Base-by-base conservation (phyloP, 352 stramenopile genomes). In the Globisporangium recalcitrans region DNA sequence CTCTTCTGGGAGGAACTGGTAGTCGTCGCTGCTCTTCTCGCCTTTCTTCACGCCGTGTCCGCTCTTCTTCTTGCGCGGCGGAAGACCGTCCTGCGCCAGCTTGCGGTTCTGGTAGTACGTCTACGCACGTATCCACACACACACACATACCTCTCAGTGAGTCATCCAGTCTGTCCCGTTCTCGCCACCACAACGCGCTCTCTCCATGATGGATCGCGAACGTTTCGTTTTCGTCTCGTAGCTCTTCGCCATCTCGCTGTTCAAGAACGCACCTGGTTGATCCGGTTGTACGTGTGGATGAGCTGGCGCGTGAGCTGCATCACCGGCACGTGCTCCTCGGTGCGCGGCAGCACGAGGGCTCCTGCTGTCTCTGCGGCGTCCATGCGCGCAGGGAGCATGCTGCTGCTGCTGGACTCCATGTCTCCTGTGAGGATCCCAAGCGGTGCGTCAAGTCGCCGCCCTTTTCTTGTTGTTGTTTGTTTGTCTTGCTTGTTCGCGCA, bases 211-310 rank as follows among this genome's bases (percentile, higher is more conserved):
- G 16, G n/a, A 31, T 34, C 38, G 21, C 29, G 19, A 24, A 29
- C 26, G 46, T 53, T 51, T 46, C 38, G 36, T 14, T 44, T 44
- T 38, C 16, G 10, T 14, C 10, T 49, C 55, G 21, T 26, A 52
- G 55, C 40, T 61, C 24, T n/a, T 53, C 55, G 46, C 55, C 55
- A 61, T 22, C 55, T 61, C 40, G 55, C 26, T 46, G 13, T 19
- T 13, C 8, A 29, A 34, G 22, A 49, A 72, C 72, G 70, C 71
- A 91, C 85, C 65, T 72, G 56, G 75, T 99, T 99, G 74, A 99
- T 99, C 52, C 85, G 66, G 71, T 98, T 98, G 75, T 99, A 98
- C 16, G 97, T 99, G 67, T 96, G 80, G 74, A 99, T 97, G 44
- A 99, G 85, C 22, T 85, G 73, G 8, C 95, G 67, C 32, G 90